Base-by-base conservation (phyloP, 805 yeast genomes). In the Saturnispora dispora region DNA sequence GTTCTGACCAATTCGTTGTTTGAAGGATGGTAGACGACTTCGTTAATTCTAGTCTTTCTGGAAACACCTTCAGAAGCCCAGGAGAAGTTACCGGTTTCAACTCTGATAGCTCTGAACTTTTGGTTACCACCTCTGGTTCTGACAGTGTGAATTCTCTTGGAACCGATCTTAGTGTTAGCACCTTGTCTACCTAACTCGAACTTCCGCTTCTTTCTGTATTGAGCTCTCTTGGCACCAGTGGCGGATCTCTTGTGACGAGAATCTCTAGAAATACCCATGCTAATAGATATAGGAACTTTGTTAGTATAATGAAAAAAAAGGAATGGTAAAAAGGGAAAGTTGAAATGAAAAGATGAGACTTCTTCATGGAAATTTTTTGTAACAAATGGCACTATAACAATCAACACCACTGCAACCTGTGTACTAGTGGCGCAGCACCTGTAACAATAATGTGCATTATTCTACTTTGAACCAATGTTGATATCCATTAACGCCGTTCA, bases 111-210 rank as follows among this genome's bases (percentile, higher is more conserved):
- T 84, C 98, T 91, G 93, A 83, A 91, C 81, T 93, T 93, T 80
- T 85, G 79, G 95, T 93, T 91, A 77, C 99, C 99, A 80, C 99
- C 99, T 81, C 99, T 90, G 74, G 96, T 88, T 83, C 99, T 95
- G 71, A 93, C 97, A 66, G 95, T 67, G 84, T 93, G 99, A 72
- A 93, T 90, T 82, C 99, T 88, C 88, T 93, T 93, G 67, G 95
- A 75, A 73, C 98, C 99, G 70, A 93, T 90, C 83, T 88, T 90
- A 80, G 99, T 91, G 90, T 86, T 89, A 72, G 99, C 96, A 69
- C 96, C 83, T 82, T 93, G 99, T 81, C 99, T 93, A 69, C 99
- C 99, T 76, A 87, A 84, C 81, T 91, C 99, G 74, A 93, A 91
- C 95, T 91, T 93, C 84, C 99, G 83, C 96, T 91, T 91, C 91